phyloP scores from a whole-genome alignment of 805 yeast genomes.

The Nakazawaea populi region DNA sequence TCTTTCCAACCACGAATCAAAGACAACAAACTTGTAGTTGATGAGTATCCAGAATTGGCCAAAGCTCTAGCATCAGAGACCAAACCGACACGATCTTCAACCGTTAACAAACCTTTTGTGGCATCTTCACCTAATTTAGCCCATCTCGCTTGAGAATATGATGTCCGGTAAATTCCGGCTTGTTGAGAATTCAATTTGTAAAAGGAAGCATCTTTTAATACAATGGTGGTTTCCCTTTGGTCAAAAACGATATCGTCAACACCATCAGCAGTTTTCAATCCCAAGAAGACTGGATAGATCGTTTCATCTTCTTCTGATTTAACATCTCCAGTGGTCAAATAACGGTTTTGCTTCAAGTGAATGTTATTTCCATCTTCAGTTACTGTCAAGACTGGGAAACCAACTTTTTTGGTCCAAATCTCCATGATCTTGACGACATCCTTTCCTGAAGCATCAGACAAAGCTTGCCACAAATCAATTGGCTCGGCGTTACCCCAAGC shows the following conservation, averaged over 20 bases:
- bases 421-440: conserved; percentile 72
- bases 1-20: conserved; percentile 55
- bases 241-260: conserved; percentile 55
- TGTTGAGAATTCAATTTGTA: conserved; percentile 70
- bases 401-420: conserved; percentile 75
- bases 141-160: conserved; percentile 67
- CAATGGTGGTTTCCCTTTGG: conserved; percentile 33
- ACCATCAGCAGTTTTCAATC: conserved; percentile 54
- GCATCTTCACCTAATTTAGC: conserved; percentile 57
- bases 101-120: conserved; percentile 51
- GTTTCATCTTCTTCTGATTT: conserved; percentile 67
- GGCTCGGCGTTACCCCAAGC: conserved; percentile 76
- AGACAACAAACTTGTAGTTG: conserved; percentile 53
- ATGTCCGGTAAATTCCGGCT: conserved; percentile 71
- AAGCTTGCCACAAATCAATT: conserved; percentile 70
- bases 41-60: conserved; percentile 63
- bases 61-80: conserved; percentile 76
- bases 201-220: conserved; percentile 40
- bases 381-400: conserved; percentile 70
- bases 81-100: conserved; percentile 73
- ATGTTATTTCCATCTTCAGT: conserved; percentile 48
- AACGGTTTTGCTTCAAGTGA: conserved; percentile 64
- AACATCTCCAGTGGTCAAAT: conserved; percentile 72
- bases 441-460: conserved; percentile 63
- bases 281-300: conserved; percentile 65